Evolutionary conservation across 1,284 basidiomycete species (phyloP).

Genomic region (Puccinia novopanici): DNA sequence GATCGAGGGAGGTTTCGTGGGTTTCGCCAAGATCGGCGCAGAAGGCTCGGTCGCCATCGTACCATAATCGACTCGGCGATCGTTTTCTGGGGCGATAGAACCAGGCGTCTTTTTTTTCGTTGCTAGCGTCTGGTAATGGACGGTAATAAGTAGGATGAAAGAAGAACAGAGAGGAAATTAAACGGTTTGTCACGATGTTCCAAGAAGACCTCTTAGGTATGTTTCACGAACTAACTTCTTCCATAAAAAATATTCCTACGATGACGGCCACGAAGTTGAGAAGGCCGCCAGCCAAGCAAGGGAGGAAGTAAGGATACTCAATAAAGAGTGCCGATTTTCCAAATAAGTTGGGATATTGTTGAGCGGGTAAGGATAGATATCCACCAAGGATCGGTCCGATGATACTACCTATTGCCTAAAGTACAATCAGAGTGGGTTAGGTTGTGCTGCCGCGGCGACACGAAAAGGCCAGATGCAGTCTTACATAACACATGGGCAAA

Average conservation of each 20-base stretch:
- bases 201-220: neutral
- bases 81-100: neutral
- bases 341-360: conserved; percentile 37
- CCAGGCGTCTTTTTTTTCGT: conserved; percentile 26
- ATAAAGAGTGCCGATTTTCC: conserved; percentile 28
- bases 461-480: neutral
- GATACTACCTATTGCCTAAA: conserved; percentile 39
- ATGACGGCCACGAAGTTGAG: conserved; percentile 32
- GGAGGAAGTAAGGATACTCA: conserved; percentile 50
- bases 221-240: conserved; percentile 26
- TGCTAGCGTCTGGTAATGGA: conserved; percentile 22
- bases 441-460: neutral
- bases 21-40: neutral
- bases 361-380: conserved; percentile 39
- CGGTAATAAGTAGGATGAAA: neutral
- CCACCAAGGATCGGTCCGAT: conserved; percentile 40
- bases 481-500: conserved; percentile 46
- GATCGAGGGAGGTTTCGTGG: conserved; percentile 25
- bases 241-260: conserved; percentile 43
- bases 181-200: neutral
- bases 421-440: neutral
- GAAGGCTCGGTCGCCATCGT: neutral
- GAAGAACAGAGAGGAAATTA: neutral
- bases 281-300: conserved; percentile 40
- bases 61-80: neutral